Evolutionary conservation across 2,329 filamentous ascomycete species (phyloP), one percentile per base, ranked within the genome.

Genomic region (Capronia americana): DNA sequence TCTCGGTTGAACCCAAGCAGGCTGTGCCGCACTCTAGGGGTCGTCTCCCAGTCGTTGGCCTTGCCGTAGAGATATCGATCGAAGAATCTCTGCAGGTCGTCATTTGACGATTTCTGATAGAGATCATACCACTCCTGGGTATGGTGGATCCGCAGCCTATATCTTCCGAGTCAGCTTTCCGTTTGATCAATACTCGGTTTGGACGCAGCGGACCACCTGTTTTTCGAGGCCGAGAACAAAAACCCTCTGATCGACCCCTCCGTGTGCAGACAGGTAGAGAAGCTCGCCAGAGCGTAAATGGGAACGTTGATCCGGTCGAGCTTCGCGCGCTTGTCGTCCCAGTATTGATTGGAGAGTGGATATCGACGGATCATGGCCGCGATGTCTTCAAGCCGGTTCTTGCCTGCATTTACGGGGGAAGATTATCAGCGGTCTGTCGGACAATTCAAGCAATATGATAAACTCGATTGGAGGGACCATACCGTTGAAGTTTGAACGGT

Each of bases 41-140:
- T 85, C 6, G 56, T 23, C 28, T 83, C 79, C 81, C 81, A 85
- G 17, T 72, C 79, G 61, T 85, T 85, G 0, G 80, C 65, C 0
- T 75, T 73, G 0, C 74, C 78, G 34, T 79, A 81, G 17, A 84
- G 74, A 63, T 80, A 85, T 2, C 70, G 72, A 60, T 84, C 82
- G 61, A 84, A 84, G 73, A 82, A 85, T 0, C 68, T 63, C 6
- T 74, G 66, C 0, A 84, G 74, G 59, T 84, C 81, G 1, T 77
- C 72, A 11, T 72, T 73, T 1, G 75, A 73, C 26, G 79, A 69
- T 8, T 74, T 71, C 57, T 73, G 74, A 64, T 77, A 83, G 1
- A 83, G 68, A 57, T 83, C 81, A 62, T 78, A 79, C 82, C 81
- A 83, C 63, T 84, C 82, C 65, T 83, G 80, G 5, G 73, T 74